Evolutionary conservation across 139 green algal genomes (phyloP), one percentile per base, ranked within the genome.

Genomic region (Coelastrella sp.): DNA sequence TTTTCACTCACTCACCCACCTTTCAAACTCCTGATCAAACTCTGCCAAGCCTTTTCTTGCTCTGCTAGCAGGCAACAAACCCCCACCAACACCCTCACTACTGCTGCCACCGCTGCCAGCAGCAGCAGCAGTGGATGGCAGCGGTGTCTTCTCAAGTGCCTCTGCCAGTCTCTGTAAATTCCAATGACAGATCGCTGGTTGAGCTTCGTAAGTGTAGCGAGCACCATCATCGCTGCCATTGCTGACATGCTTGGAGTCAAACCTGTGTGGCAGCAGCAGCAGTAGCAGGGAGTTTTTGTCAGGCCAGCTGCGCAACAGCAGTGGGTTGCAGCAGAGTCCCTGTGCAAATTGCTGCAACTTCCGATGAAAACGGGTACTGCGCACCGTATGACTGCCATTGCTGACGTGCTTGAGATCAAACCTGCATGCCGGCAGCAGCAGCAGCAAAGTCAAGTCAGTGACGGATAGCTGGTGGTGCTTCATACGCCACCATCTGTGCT

Each of bases 171-270:
- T 92, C 87, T 92, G 86, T 58, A 87, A 92, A 82, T 95, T 96
- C 93, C 92, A 95, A 17, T 89, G 76, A 83, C 82, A 87, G 7
- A 89, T 89, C 13, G 59, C 56, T 2, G 86, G 91, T 76, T 91
- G 91, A 13, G 75, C 74, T 81, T 90, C 89, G 85, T 90, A 95
- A 75, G 84, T 83, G 85, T 95, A 96, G 5, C 93, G 87, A 3
- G 92, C 95, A 0, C 20, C 73, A 79, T 97, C 95, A 83, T 97
- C 95, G 10, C 82, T 93, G 23, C 93, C 92, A 59, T 96, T 97
- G 86, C 83, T 91, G 5, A 96, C 83, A 77, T 93, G 89, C 73
- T 93, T 59, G 10, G 92, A 92, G 66, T 96, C 90, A 85, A 74
- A 85, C 58, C 78, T 56, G 4, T 32, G 7, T n/a, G 22, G 4